Conservation (phyloP, 176 grass and related monocot genomes). For the Stipa capillata region DNA sequence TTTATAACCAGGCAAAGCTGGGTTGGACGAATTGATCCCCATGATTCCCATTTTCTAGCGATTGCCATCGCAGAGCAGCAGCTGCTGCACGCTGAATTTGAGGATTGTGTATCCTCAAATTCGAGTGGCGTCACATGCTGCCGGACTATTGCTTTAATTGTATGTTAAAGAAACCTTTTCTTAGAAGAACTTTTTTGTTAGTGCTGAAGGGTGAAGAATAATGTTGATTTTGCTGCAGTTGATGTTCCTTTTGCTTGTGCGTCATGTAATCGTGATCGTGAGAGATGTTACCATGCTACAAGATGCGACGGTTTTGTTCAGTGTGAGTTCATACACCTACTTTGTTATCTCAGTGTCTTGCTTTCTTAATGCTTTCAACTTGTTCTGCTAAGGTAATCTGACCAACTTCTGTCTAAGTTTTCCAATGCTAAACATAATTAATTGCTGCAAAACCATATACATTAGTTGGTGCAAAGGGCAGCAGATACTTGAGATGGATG, state of each 20-base stretch:
- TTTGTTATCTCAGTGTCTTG: not conserved
- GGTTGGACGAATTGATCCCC: slow-evolving; percentile 61
- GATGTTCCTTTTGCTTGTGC: slow-evolving; percentile 83
- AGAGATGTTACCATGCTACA: slow-evolving; percentile 79
- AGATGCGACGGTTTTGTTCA: slow-evolving; percentile 70
- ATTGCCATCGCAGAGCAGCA: slow-evolving; percentile 93
- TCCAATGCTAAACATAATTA: not conserved
- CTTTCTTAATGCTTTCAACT: not conserved
- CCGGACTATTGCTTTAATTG: slow-evolving; percentile 70
- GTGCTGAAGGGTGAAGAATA: not conserved
- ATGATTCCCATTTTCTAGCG: slow-evolving; percentile 80
- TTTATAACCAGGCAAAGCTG: slow-evolving; percentile 58
- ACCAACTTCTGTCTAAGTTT: not conserved
- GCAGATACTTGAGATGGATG: not conserved
- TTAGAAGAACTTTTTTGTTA: not conserved
- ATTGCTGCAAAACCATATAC: not conserved
- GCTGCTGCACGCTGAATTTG: slow-evolving; percentile 70
- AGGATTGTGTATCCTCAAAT: slow-evolving; percentile 57
- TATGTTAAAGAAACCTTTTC: slow-evolving; percentile 10
- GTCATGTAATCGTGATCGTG: slow-evolving; percentile 64
- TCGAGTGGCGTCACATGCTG: slow-evolving; percentile 60
- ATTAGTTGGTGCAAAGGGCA: not conserved
- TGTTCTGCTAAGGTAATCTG: not conserved
- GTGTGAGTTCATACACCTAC: slow-evolving; percentile 43
- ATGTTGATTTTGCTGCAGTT: slow-evolving; percentile 36